These are phyloP conservation scores for Citrus australasica DNA, from an alignment of 345 rosid species.

Conservation along the genomic window DNA sequence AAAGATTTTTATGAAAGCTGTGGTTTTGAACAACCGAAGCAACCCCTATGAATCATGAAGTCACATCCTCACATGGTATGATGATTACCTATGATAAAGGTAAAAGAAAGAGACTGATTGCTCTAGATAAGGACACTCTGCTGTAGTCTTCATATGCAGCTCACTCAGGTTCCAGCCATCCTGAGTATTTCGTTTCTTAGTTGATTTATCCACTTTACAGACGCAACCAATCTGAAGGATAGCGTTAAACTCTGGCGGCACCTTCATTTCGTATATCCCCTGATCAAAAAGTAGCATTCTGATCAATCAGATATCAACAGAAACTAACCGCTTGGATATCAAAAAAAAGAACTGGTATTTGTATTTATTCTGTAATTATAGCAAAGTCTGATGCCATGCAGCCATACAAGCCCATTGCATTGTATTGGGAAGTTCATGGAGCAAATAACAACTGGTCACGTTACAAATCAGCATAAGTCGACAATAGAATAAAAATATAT, in stretches of 20 bases:
- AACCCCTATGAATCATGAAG: slow-evolving; percentile 5
- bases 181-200: slow-evolving; percentile 59
- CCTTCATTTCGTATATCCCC: slow-evolving; percentile 90
- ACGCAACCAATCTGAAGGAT: slow-evolving; percentile 90
- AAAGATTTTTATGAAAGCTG: not conserved
- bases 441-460: not conserved
- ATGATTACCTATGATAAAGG: slow-evolving; percentile 75
- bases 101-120: slow-evolving; percentile 72
- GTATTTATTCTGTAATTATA: not conserved
- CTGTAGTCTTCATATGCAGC: slow-evolving; percentile 84
- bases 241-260: slow-evolving; percentile 74
- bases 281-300: slow-evolving; percentile 29
- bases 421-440: not conserved
- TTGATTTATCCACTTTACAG: slow-evolving; percentile 76
- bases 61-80: slow-evolving; percentile 3
- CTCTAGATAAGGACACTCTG: slow-evolving; percentile 85
- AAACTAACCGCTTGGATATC: not conserved
- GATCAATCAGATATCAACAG: slow-evolving; percentile 10
- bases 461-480: not conserved
- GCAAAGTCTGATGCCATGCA: not conserved
- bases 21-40: not conserved
- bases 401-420: too few relatives aligned
- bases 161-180: slow-evolving; percentile 84
- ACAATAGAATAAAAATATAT: not conserved
- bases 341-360: slow-evolving; percentile 4